Evolutionary conservation across 2,329 filamentous ascomycete genomes (phyloP).

Genomic region (Penicillium sp.): DNA sequence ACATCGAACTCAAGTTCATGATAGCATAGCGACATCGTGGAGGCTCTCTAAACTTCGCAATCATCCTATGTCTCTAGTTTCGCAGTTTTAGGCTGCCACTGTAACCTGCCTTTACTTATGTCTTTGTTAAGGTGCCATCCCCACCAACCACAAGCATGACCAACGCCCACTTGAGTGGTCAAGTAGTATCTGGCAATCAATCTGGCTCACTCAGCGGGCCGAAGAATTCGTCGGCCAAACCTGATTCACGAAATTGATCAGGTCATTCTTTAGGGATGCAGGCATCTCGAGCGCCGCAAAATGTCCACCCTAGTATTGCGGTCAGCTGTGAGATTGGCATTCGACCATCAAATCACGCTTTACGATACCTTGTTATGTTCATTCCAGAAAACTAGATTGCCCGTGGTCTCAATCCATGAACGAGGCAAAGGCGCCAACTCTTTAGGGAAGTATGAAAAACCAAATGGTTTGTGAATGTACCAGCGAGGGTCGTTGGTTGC

Average conservation of each 20-base stretch:
- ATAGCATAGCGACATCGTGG: too few relatives aligned
- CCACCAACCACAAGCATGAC: too few relatives aligned
- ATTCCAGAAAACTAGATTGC: slow-evolving; percentile 42
- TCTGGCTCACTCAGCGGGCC: too few relatives aligned
- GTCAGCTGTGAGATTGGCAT: not conserved
- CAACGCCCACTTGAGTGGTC: too few relatives aligned
- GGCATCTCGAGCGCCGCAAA: slow-evolving; percentile 53
- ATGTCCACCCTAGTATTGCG: slow-evolving; percentile 51
- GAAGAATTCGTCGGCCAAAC: slow-evolving; percentile 27
- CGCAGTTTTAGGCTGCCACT: too few relatives aligned
- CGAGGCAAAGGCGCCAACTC: slow-evolving; percentile 47
- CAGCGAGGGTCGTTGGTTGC: slow-evolving; percentile 26
- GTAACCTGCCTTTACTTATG: too few relatives aligned
- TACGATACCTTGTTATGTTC: slow-evolving; percentile 37
- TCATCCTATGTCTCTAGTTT: too few relatives aligned
- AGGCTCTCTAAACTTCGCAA: too few relatives aligned
- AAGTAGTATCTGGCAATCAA: too few relatives aligned
- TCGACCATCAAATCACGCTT: not conserved
- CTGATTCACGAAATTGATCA: slow-evolving; percentile 40
- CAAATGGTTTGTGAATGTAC: slow-evolving; percentile 49
- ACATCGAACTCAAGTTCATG: too few relatives aligned
- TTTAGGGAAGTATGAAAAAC: slow-evolving; percentile 49
- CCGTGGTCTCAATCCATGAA: slow-evolving; percentile 39
- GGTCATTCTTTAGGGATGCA: slow-evolving; percentile 34
- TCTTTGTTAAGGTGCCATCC: too few relatives aligned